These are phyloP conservation scores for Umbelopsis isabellina DNA, from an alignment of 192 early-diverging fungal species.

Conservation along the genomic window DNA sequence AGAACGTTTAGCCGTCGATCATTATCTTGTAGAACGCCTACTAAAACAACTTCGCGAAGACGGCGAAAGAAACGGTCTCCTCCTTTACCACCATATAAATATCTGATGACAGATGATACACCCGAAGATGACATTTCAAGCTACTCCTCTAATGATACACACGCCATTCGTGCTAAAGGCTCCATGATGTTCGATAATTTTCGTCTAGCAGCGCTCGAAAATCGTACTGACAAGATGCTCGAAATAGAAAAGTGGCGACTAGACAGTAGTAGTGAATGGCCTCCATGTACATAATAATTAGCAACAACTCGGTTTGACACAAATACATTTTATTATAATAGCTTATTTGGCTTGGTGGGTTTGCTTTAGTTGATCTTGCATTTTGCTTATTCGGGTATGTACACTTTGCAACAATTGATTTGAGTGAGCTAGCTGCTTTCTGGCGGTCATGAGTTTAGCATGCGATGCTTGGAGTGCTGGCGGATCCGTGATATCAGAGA, in stretches of 20 bases:
- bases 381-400: conserved; percentile 46
- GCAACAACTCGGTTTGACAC: too few relatives aligned
- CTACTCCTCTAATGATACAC: conserved; percentile 11
- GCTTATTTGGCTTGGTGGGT: background rate
- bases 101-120: background rate
- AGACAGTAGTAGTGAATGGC: background rate
- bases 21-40: background rate
- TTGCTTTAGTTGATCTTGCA: conserved; percentile 43
- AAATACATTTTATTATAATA: background rate
- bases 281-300: too few relatives aligned
- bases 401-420: conserved; percentile 51
- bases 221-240: background rate
- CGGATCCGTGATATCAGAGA: conserved; percentile 50
- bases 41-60: background rate
- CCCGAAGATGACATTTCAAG: conserved; percentile 6
- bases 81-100: background rate
- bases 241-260: conserved; percentile 10
- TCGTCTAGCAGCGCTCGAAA: background rate
- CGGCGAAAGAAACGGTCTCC: background rate
- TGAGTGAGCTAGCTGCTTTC: conserved; percentile 48
- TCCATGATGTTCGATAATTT: background rate
- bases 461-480: conserved; percentile 53
- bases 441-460: conserved; percentile 50
- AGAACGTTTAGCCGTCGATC: background rate
- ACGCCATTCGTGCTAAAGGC: background rate